Evolutionary conservation across 2,329 filamentous ascomycete species (phyloP), one percentile per base, ranked within the genome.

Genomic region (Stachybotrys chartarum): DNA sequence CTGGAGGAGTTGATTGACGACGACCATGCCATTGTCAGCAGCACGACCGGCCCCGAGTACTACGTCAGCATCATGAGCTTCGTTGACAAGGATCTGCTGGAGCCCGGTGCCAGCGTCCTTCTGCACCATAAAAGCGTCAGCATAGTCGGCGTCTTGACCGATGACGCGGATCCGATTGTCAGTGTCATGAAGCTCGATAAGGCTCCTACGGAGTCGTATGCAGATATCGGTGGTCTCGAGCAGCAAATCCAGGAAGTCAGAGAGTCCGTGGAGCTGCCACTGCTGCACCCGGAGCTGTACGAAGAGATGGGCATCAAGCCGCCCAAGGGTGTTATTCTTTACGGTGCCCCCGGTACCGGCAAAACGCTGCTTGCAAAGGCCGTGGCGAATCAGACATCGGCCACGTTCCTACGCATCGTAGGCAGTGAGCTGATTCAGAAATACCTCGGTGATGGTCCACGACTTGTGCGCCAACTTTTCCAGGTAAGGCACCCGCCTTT

Each of bases 251-350:
- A 99, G 70, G 94, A 99, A 76, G 94, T 99, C 50, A 83, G 94
- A 63, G 94, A 99, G 77, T 96, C 94, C 1, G 94, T 99, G 56
- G 94, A 99, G 76, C 75, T 99, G 66, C 94, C 94, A 6, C 79
- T 99, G 60, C 80, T 99, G 57, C 94, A 99, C 70, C 94, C 94
- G 0, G 94, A 99, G 75, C 78, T 99, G 53, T 99, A 99, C 75
- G 94, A 99, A 74, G 94, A 99, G 78, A 99, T 99, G 94, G 94
- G 94, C 68, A 97, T 99, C 81, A 99, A 99, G 75, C 94, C 94
- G 5, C 94, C 94, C 58, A 99, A 99, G 82, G 94, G 94, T 81
- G 94, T 99, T 65, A 99, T 99, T 67, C 86, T 99, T 30, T 99
- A 99, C 71, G 94, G 94, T 76, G 91, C 91, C 6, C 94, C 94